Base-by-base conservation (phyloP, 495 filamentous ascomycete species). In the Penicillium verhagenii region DNA sequence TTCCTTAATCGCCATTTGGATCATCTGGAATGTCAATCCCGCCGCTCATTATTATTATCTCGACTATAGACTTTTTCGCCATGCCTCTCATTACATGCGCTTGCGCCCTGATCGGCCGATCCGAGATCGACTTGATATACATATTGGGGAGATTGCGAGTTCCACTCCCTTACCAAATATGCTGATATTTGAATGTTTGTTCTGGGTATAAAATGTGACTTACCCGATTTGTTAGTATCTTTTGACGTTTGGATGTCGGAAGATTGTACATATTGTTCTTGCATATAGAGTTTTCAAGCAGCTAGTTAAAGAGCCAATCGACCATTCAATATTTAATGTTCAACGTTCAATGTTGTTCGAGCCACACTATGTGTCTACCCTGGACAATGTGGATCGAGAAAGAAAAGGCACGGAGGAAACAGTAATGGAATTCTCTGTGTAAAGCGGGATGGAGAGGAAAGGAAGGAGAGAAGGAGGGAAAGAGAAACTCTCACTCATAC, bases 231-330 rank as follows among this genome's bases (percentile, higher is more conserved):
- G 6, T 6, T 49, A 11, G 9, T 21, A 33, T 25, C 28, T 16
- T 39, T 14, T 4, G 4, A 23, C 23, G 23, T 50, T 43, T 50
- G 16, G 50, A 19, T 53, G 8, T 33, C 45, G 23, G 24, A 20
- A 38, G 29, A 25, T 44, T 55, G 46, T 50, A 56, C 47, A 56
- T 56, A 56, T 35, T 13, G 45, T 37, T 28, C 47, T 50, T 43
- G 37, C 47, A 44, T 28, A 50, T 46, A 56, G 43, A 56, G 20
- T 31, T 31, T 6, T 31, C 13, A 6, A 31, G 28, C 6, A 31
- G 28, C n/a, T n/a, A n/a, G n/a, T n/a, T n/a, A n/a, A n/a, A 31
- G 28, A 31, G 13, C 13, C 28, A 31, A 31, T 31, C 28, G 13
- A 31, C 13, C 28, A 31, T 31, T 31, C n/a, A n/a, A n/a, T n/a